A percentile compares a stretch with the other conserved stretches of the same genome.
Conservation (phyloP, 2,329 filamentous ascomycete genomes). For the Rosellinia necatrix region DNA sequence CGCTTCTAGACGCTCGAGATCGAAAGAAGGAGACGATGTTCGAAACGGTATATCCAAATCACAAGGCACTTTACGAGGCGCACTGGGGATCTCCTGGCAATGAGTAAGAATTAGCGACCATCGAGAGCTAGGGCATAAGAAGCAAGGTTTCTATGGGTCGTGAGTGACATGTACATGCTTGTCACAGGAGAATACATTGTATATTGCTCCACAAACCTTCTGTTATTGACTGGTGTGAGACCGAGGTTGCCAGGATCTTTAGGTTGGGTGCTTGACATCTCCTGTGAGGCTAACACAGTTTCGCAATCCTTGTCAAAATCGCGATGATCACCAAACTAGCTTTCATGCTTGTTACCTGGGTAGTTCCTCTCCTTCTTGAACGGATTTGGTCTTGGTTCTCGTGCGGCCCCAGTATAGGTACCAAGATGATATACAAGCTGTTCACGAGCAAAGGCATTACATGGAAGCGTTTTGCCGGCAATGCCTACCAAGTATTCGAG, state of each 20-base stretch:
- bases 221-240: slow-evolving; percentile 20
- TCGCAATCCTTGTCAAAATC: slow-evolving; percentile 37
- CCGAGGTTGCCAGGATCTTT: slow-evolving; percentile 29
- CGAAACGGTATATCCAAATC: slow-evolving; percentile 15
- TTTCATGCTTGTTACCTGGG: slow-evolving; percentile 24
- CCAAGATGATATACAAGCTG: not conserved
- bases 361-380: slow-evolving; percentile 11
- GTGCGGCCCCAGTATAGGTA: not conserved
- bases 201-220: slow-evolving; percentile 11
- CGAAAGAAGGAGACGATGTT: slow-evolving; percentile 14
- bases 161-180: slow-evolving; percentile 14
- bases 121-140: slow-evolving; percentile 3
- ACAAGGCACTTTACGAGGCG: slow-evolving; percentile 10
- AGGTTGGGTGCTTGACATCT: slow-evolving; percentile 28
- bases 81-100: slow-evolving; percentile 21
- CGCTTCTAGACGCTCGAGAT: slow-evolving; percentile 18
- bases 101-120: slow-evolving; percentile 29
- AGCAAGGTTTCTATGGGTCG: slow-evolving; percentile 1
- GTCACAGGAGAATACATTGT: slow-evolving; percentile 16
- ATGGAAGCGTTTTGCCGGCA: slow-evolving; percentile 11
- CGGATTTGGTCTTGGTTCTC: slow-evolving; percentile 2
- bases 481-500: slow-evolving; percentile 16
- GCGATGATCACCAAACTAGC: slow-evolving; percentile 31
- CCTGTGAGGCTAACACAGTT: slow-evolving; percentile 34
- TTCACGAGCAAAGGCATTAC: slow-evolving; percentile 13